Percentiles rank a stretch among this genome's conserved stretches.
These are phyloP conservation scores for Eustoma russellianum DNA, from an alignment of 257 asterid species.

Conservation along the genomic window DNA sequence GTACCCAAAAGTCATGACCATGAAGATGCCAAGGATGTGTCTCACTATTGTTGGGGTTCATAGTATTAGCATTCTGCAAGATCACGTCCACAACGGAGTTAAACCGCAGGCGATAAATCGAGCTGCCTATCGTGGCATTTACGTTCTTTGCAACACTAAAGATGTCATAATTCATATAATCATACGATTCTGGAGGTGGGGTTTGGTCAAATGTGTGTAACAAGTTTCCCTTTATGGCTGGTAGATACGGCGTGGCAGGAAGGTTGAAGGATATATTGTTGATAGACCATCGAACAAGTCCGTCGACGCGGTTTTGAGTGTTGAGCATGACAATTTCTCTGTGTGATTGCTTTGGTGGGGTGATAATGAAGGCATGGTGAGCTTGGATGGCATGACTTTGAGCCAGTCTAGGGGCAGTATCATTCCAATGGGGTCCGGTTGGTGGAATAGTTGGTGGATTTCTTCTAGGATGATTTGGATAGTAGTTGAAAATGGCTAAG, in stretches of 20 bases:
- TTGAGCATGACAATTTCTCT: constrained; percentile 81
- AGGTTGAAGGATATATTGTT: constrained; percentile 66
- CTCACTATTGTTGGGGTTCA: constrained; percentile 57
- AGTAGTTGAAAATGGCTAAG: constrained; percentile 58
- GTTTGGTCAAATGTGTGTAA: constrained; percentile 30
- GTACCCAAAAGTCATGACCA: constrained; percentile 92
- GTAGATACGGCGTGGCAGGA: constrained; percentile 69
- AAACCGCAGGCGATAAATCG: constrained; percentile 45
- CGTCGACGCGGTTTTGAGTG: constrained; percentile 55
- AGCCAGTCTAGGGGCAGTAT: constrained; percentile 27
- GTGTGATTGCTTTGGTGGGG: constrained; percentile 57
- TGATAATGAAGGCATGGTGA: constrained; percentile 32
- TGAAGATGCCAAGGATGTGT: constrained; percentile 98
- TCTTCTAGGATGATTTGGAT: constrained; percentile 53
- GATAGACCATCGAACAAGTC: constrained; percentile 50
- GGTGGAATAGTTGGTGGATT: constrained; percentile 51
- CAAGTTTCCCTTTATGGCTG: constrained; percentile 42
- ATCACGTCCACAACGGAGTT: constrained; percentile 66
- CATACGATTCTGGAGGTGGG: constrained; percentile 59
- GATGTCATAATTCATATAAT: constrained; percentile 36
- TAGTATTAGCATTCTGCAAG: constrained; percentile 73
- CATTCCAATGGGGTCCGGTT: constrained; percentile 58
- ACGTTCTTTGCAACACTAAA: constrained; percentile 13
- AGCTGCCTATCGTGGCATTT: constrained; percentile 56
- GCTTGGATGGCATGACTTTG: constrained; percentile 53